Conservation (phyloP, 768 basidiomycete genomes). For the Lyophyllum atratum region DNA sequence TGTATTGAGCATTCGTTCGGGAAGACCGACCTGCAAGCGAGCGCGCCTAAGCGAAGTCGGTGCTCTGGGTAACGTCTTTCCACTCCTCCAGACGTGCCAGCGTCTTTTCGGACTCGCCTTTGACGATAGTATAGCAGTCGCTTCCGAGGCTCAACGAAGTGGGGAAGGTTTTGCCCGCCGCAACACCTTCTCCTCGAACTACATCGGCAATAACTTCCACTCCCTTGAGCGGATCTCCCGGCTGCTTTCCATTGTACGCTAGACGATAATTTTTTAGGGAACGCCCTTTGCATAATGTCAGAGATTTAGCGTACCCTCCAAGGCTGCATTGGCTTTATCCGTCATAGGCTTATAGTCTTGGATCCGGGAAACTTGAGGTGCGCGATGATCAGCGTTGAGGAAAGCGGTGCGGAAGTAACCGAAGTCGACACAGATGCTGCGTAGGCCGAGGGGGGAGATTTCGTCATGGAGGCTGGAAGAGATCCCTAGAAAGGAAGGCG, state of each 20-base stretch:
- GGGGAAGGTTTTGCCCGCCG: slow-evolving; percentile 33
- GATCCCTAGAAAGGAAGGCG: slow-evolving; percentile 22
- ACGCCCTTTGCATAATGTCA: neutral
- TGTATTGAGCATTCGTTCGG: no score
- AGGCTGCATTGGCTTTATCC: slow-evolving; percentile 21
- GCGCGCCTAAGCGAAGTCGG: neutral
- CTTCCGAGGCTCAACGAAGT: slow-evolving; percentile 27
- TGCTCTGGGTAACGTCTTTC: neutral
- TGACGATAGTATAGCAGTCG: slow-evolving; percentile 29
- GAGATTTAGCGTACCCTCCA: slow-evolving; percentile 22
- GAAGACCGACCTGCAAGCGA: no score
- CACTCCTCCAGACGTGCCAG: neutral
- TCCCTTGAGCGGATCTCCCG: slow-evolving; percentile 37
- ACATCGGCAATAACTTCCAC: slow-evolving; percentile 35
- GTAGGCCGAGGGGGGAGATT: slow-evolving; percentile 38
- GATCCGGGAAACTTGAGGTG: slow-evolving; percentile 31
- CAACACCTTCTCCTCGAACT: slow-evolving; percentile 29
- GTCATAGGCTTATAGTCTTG: slow-evolving; percentile 31
- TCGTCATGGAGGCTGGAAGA: slow-evolving; percentile 35
- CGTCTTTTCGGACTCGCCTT: slow-evolving; percentile 8
- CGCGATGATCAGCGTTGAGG: slow-evolving; percentile 27
- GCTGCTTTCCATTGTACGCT: slow-evolving; percentile 37
- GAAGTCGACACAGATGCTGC: slow-evolving; percentile 38
- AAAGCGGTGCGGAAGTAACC: slow-evolving; percentile 42
- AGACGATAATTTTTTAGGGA: neutral